A percentile compares a stretch with the other conserved stretches of the same genome.
Evolutionary conservation across 345 rosid genomes (phyloP).

Genomic region (Acer yangbiense): DNA sequence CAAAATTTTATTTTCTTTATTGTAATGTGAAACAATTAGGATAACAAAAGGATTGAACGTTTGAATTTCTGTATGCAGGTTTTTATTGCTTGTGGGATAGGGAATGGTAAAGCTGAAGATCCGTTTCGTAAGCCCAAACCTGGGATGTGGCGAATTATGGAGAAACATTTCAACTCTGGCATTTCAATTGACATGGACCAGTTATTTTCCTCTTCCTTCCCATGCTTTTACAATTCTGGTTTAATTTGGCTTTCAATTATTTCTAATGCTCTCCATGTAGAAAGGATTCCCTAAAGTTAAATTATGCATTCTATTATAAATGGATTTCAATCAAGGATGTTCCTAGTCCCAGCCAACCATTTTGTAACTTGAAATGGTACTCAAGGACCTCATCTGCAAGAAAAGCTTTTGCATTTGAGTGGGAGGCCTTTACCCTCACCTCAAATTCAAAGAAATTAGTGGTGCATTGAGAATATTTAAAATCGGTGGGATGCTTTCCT

Average conservation of each 20-base stretch:
- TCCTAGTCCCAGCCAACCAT: not conserved
- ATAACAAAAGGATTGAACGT: not conserved
- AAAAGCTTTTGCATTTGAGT: not conserved
- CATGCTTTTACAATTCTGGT: constrained; percentile 6
- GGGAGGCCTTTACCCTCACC: not conserved
- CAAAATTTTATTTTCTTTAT: constrained; percentile 3
- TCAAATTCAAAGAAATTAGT: not conserved
- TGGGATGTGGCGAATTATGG: constrained; percentile 94
- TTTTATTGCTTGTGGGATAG: constrained; percentile 80
- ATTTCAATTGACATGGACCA: constrained; percentile 73
- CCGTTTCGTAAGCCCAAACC: constrained; percentile 80
- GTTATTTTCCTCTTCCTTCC: constrained; percentile 42
- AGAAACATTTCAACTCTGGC: constrained; percentile 84
- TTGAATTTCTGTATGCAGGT: constrained; percentile 51
- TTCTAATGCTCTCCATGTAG: not conserved
- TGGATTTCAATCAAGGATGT: constrained; percentile 1
- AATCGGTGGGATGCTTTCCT: not conserved
- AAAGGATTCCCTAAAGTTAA: not conserved
- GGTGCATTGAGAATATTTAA: not conserved
- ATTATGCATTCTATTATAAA: not conserved
- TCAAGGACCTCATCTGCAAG: not conserved
- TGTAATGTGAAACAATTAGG: not conserved
- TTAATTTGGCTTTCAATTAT: constrained; percentile 3
- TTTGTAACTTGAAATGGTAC: constrained; percentile 1
- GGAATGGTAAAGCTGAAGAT: constrained; percentile 56